These are phyloP conservation scores for Tetrapisispora phaffii DNA, from an alignment of 805 yeast species.

Conservation along the genomic window DNA sequence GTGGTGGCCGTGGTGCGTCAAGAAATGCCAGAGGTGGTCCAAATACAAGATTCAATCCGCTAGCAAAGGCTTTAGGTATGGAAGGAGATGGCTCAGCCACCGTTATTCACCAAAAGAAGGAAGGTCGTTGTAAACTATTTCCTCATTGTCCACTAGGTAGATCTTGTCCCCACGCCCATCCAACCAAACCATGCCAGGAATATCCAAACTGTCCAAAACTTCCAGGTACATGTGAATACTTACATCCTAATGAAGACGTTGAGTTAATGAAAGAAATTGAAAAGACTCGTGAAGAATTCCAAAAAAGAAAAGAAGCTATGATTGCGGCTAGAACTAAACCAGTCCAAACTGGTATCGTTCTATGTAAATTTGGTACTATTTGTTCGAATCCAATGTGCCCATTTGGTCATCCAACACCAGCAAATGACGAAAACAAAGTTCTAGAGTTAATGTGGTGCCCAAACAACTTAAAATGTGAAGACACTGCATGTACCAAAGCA, in stretches of 20 bases:
- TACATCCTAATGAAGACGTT: slow-evolving; percentile 82
- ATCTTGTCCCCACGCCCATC: slow-evolving; percentile 71
- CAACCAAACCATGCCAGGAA: slow-evolving; percentile 62
- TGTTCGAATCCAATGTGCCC: slow-evolving; percentile 77
- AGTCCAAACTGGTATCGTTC: slow-evolving; percentile 40
- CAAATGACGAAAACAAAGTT: slow-evolving; percentile 64
- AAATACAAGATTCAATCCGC: slow-evolving; percentile 30
- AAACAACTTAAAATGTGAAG: slow-evolving; percentile 52
- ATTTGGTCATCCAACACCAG: slow-evolving; percentile 87
- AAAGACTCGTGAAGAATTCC: slow-evolving; percentile 44
- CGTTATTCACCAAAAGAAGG: slow-evolving; percentile 39
- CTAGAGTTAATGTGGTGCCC: slow-evolving; percentile 67
- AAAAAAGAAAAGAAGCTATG: slow-evolving; percentile 34
- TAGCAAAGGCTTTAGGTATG: slow-evolving; percentile 32
- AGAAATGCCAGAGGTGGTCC: slow-evolving; percentile 11
- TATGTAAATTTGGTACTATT: slow-evolving; percentile 67
- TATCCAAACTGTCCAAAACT: slow-evolving; percentile 72
- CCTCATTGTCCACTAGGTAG: slow-evolving; percentile 59
- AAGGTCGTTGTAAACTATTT: slow-evolving; percentile 58
- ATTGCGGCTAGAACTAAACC: slow-evolving; percentile 29
- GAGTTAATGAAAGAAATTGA: slow-evolving; percentile 60
- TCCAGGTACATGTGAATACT: slow-evolving; percentile 70
- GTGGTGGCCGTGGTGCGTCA: slow-evolving; percentile 15
- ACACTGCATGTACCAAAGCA: slow-evolving; percentile 56
- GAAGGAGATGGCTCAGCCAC: slow-evolving; percentile 20